Evolutionary conservation across 2,329 filamentous ascomycete genomes (phyloP).

Genomic region (Nothophoma quercina): DNA sequence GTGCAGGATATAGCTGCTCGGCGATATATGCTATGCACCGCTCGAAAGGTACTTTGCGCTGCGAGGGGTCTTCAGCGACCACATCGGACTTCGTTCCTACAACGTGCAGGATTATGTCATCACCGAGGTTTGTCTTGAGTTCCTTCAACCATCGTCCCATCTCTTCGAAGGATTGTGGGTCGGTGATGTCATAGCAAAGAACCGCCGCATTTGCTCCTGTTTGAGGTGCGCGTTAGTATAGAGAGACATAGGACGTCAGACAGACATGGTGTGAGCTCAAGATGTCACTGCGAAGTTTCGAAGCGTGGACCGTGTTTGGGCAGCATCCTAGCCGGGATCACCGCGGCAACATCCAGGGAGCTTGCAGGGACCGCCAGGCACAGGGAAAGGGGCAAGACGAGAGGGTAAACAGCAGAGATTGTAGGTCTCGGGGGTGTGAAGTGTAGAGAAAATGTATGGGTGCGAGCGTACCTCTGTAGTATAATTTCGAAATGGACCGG

Average conservation of each 20-base stretch:
- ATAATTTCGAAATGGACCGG: conserved; percentile 90
- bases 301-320: conserved; percentile 13
- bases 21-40: conserved; percentile 95
- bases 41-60: conserved; percentile 89
- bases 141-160: conserved; percentile 93
- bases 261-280: conserved; percentile 1
- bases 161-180: conserved; percentile 82
- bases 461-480: conserved; percentile 71
- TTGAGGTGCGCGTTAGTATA: background rate
- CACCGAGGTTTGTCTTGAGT: conserved; percentile 76
- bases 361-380: conserved; percentile 7
- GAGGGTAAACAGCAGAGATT: background rate
- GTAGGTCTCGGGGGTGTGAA: background rate
- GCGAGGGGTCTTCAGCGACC: conserved; percentile 80
- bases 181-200: conserved; percentile 93
- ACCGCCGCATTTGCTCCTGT: conserved; percentile 88
- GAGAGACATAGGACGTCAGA: background rate
- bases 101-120: conserved; percentile 88
- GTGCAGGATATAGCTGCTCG: conserved; percentile 83
- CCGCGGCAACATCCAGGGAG: conserved; percentile 5
- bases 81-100: conserved; percentile 84
- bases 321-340: conserved; percentile 10
- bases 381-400: conserved; percentile 11
- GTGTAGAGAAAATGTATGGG: background rate
- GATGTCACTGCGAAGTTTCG: conserved; percentile 4